phyloP scores from a whole-genome alignment of 176 grass and related monocot species.

The sorghum (Sorghum bicolor) region Sorghum_bicolor_NCBIv3 NC_012877.2:54938001-54938500 shows the following conservation, averaged over 20 bases:
- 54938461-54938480: slow-evolving; percentile 89
- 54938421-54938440: slow-evolving; percentile 82
- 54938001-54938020: slow-evolving; percentile 71
- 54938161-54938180: slow-evolving; percentile 89
- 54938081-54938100: slow-evolving; percentile 63
- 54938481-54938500: slow-evolving; percentile 81
- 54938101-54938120: slow-evolving; percentile 80
- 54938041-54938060: not conserved
- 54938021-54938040: not conserved
- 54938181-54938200: slow-evolving; percentile 45
- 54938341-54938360: slow-evolving; percentile 96
- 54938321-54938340: slow-evolving; percentile 66
- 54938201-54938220: not conserved
- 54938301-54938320: slow-evolving; percentile 69
- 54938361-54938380: slow-evolving; percentile 82
- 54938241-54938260: slow-evolving; percentile 49
- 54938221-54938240: slow-evolving; percentile 19
- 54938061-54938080: not conserved
- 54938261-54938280: slow-evolving; percentile 68
- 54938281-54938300: slow-evolving; percentile 89
- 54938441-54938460: slow-evolving; percentile 68
- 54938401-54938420: slow-evolving; percentile 76
- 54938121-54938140: slow-evolving; percentile 48
- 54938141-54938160: slow-evolving; percentile 84
- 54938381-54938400: slow-evolving; percentile 78